Evolutionary conservation across 306 rosid species (phyloP), one percentile per base, ranked within the genome.

Genomic region (Herpetospermum pedunculosum): DNA sequence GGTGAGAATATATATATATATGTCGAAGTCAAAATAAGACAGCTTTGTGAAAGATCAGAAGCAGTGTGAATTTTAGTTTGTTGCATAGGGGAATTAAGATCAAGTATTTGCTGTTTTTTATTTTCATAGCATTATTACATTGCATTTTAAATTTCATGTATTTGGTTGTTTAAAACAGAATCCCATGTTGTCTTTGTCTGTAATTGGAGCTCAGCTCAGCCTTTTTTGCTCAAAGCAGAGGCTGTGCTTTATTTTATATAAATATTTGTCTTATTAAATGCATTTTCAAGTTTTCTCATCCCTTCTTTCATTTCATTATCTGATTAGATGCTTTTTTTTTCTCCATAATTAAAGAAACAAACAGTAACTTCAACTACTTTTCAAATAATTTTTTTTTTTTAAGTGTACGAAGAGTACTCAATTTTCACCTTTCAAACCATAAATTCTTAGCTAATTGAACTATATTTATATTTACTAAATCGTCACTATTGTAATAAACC

Each of bases 141-240:
- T 64, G 32, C 9, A 35, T 25, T 64, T n/a, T 4, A 8, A 37
- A 26, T 41, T 0, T 1, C 18, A 41, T 15, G 74, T 28, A 68
- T 44, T 69, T 69, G 57, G 21, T 48, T 69, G 26, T 28, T n/a
- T n/a, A 46, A 41, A 43, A 43, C 73, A 25, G 32, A 25, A 26
- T 69, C 74, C 14, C 40, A 69, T 44, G 74, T 26, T 69, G 55
- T 69, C 73, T 69, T 69, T 41, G 14, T 43, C n/a, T 41, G 16
- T 69, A 43, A 35, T 63, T 63, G 44, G 15, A 68, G 21, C 73
- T 68, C n/a, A 68, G 38, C 73, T 68, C 59, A 48, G 18, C 30
- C 19, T 71, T 21, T 67, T 70, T 71, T 50, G 46, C 60, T 49
- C 32, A 71, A 71, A 30, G 46, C 75, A 70, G 43, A 70, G 46